Evolutionary conservation across 2,329 filamentous ascomycete species (phyloP).

Genomic region (Ophiocordyceps sinensis): DNA sequence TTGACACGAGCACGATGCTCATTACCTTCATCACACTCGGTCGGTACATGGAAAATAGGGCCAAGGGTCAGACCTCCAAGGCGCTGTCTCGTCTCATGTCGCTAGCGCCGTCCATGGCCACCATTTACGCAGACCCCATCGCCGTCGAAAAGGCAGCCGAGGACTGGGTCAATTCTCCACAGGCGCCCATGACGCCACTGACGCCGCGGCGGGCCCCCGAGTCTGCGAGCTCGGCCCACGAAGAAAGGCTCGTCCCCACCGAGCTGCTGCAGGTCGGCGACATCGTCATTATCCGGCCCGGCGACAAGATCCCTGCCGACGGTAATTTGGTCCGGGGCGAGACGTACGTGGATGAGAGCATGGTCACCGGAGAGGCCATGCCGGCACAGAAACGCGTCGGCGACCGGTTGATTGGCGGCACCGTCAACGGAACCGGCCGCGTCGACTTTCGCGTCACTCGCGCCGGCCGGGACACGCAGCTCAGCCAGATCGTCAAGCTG

Average conservation of each 20-base stretch:
- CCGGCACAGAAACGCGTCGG: constrained; percentile 82
- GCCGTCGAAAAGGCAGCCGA: constrained; percentile 85
- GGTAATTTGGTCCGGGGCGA: constrained; percentile 77
- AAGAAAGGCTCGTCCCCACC: constrained; percentile 78
- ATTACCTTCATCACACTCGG: constrained; percentile 91
- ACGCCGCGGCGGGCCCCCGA: constrained; percentile 14
- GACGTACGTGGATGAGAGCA: constrained; percentile 91
- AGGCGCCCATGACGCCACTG: constrained; percentile 25
- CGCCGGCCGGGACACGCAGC: constrained; percentile 86
- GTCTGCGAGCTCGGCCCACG: constrained; percentile 45
- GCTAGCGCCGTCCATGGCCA: constrained; percentile 88
- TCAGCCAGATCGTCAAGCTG: constrained; percentile 96
- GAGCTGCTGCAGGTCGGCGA: constrained; percentile 91
- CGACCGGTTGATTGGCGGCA: constrained; percentile 72
- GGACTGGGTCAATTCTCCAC: constrained; percentile 39
- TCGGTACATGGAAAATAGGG: constrained; percentile 81
- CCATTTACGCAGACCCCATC: constrained; percentile 89
- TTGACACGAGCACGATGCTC: constrained; percentile 96
- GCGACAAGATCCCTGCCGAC: constrained; percentile 93
- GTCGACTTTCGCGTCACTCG: constrained; percentile 86
- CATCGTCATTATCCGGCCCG: constrained; percentile 81
- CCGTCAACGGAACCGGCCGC: constrained; percentile 85
- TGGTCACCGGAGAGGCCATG: constrained; percentile 97
- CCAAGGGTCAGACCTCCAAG: constrained; percentile 92
- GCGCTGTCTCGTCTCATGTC: constrained; percentile 92